Evolutionary conservation across 202 grass and related monocot genomes (phyloP), one percentile per base, ranked within the genome.

Genomic region (Alloteropsis angusta): DNA sequence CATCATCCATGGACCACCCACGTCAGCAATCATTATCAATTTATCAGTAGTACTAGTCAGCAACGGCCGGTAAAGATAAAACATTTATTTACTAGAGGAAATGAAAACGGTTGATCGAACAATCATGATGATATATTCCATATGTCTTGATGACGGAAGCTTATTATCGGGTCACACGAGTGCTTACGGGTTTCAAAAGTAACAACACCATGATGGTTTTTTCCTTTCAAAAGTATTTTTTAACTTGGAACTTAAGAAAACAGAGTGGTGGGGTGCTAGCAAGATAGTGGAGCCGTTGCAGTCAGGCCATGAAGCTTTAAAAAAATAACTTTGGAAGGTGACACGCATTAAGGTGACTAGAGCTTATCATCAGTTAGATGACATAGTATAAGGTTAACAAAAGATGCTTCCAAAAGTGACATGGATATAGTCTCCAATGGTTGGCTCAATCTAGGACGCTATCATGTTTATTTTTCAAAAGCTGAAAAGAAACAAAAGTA

Each of bases 341-440:
- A 74, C 68, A 74, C 47, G 80, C 80, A 83, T 35, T 42, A 25
- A 78, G 21, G 1, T 13, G 38, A 3, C 57, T 30, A 50, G 41
- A 72, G 66, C 73, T 82, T 77, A 82, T 77, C 68, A 82, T 77
- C 68, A 30, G 28, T 30, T 19, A n/a, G n/a, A 4, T 15, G 14
- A 21, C 6, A 22, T 34, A 22, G 2, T 3, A 30, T 56, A 6
- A 13, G 39, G 32, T 86, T 21, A 54, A 30, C 28, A 62, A 69
- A 75, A 5, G 34, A 36, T 36, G 52, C 32, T 1, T 7, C 9
- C 3, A 68, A 55, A 60, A 46, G n/a, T 48, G 15, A 30, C 28
- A 67, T 84, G 47, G 41, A 41, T 68, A 21, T 68, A 21, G 71
- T 26, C 79, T 76, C 16, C 0, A 50, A 69, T 48, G 28, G 39